Evolutionary conservation across 495 filamentous ascomycete genomes (phyloP).

Genomic region (Hypomontagnella submonticulosa): DNA sequence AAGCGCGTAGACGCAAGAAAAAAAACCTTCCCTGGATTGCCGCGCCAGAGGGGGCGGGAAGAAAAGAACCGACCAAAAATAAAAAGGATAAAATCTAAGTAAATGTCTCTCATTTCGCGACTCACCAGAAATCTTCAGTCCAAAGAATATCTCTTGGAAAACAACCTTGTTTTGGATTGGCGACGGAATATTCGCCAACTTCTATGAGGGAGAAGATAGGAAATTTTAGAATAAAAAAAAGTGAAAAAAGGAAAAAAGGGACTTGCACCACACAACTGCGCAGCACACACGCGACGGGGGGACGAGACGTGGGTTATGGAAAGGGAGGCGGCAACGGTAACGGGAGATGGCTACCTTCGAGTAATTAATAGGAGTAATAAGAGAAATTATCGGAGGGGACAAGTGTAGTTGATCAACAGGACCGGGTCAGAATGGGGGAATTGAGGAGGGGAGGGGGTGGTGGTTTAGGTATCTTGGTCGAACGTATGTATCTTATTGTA

Average conservation of each 20-base stretch:
- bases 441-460: constrained; percentile 13
- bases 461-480: constrained; percentile 5
- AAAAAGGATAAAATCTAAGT: constrained; percentile 7
- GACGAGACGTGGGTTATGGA: constrained; percentile 40
- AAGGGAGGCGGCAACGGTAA: constrained; percentile 51
- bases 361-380: constrained; percentile 51
- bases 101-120: constrained; percentile 34
- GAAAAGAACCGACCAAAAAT: constrained; percentile 26
- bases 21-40: constrained; percentile 1
- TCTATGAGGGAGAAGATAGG: constrained; percentile 36
- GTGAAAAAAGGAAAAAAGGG: constrained; percentile 44
- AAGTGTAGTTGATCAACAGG: constrained; percentile 46
- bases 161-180: constrained; percentile 21
- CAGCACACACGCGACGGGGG: constrained; percentile 46
- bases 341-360: constrained; percentile 48
- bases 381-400: constrained; percentile 52
- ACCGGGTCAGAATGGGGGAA: constrained; percentile 45
- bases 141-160: constrained; percentile 18
- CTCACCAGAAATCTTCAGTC: constrained; percentile 38
- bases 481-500: too few species aligned
- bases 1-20: constrained; percentile 33
- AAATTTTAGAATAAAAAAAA: constrained; percentile 26
- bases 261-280: constrained; percentile 48
- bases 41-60: constrained; percentile 36
- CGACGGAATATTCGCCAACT: constrained; percentile 29